Base-by-base conservation (phyloP, 2,329 filamentous ascomycete genomes). In the Pseudocercospora pini-densiflorae region DNA sequence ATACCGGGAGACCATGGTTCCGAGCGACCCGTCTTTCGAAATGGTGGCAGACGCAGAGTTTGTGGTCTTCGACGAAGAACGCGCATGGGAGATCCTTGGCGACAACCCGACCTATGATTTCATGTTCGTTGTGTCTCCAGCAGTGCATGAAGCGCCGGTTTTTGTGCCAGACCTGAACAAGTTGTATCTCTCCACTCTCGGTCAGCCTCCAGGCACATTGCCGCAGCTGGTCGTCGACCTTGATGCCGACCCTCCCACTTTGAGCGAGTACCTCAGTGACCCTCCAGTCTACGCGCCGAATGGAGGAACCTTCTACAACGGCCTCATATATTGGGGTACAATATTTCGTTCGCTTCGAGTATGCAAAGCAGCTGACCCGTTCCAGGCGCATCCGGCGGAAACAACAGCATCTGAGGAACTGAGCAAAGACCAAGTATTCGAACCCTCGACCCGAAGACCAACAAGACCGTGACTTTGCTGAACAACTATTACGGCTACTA, bases 401-500 rank as follows among this genome's bases (percentile, higher is more conserved):
- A 65, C 40, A 59, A 47, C 10, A 59, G 77, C 40, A 70, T 68
- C 9, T 74, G 14, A 2, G 57, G 61, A n/a, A 58, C 60, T 19
- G 63, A 59, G 24, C 77, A 82, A 65, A 76, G 79, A 47, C 77
- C 79, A 0, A 78, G 77, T 2, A 77, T 84, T 47, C 76, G 80
- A 8, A 79, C 77, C 6, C 76, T 84, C n/a, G 80, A 83, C 67
- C 81, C 79, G 2, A 73, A 73, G 4, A 84, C 82, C 2, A 80
- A 79, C 69, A 69, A 76, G 9, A 79, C 80, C 2, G 73, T 74
- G 5, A 77, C 75, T 5, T 72, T 85, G 12, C 63, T 84, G 16
- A 84, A 82, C 68, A 82, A 79, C 68, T 84, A 79, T 73, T 81
- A 80, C 51, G 82, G 82, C 27, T 80, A 79, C 70, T 81, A 82